Evolutionary conservation across 2,329 filamentous ascomycete genomes (phyloP), one percentile per base, ranked within the genome.

Genomic region (Cordyceps sp.): DNA sequence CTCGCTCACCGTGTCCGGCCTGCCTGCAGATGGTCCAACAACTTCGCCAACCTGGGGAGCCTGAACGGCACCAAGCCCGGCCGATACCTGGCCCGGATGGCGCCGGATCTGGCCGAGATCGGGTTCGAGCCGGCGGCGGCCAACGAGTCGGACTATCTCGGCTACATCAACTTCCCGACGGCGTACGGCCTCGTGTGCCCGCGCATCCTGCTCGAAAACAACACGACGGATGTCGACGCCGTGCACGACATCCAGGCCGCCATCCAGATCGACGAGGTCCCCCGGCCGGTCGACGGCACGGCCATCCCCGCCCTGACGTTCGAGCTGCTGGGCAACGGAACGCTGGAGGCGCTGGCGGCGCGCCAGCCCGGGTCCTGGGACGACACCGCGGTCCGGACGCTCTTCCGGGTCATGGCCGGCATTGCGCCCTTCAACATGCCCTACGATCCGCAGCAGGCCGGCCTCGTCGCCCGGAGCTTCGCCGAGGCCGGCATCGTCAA

Each of bases 31-130:
- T 50, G 42, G 26, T 46, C 40, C 16, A 42, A 50, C 29, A 49
- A 50, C 37, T 42, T 44, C 33, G 44, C 42, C 24, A 48, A 46
- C 23, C 21, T 52, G 10, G 44, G 47, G 7, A 40, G 30, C 29
- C 30, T 42, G 26, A 19, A 12, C 15, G 31, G 30, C 12, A 25
- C 31, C 22, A 15, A 23, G 16, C 30, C 33, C 12, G 33, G 33
- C 10, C 31, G 26, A 13, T 37, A 37, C 28, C 15, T 37, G 10
- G 17, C 36, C 25, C 19, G 31, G 26, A 18, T 31, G 36, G 28
- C 33, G 17, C 17, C 36, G 18, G 20, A 39, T 2, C 32, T 19
- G 24, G 30, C 31, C 9, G 32, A 35, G 20, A 34, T 37, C 2
- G 37, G 36, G 25, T 34, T 36, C n/a, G 26, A 32, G 26, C 10